Conservation (phyloP, 192 early-diverging fungal species). For the Coemansia furcata region DNA sequence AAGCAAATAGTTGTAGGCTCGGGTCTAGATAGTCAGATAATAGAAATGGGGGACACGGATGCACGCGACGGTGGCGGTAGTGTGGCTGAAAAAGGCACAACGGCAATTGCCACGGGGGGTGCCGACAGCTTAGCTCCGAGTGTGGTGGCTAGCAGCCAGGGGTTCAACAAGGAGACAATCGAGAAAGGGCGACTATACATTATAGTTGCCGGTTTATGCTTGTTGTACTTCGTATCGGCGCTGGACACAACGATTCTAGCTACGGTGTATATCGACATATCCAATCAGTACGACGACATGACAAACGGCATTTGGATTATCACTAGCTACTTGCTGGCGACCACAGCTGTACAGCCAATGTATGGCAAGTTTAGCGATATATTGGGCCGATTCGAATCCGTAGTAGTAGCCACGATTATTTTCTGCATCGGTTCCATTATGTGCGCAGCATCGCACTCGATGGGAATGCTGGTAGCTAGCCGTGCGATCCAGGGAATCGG, state of each 20-base stretch:
- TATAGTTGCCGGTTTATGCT: conserved; percentile 23
- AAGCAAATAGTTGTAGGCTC: not conserved
- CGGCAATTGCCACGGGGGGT: not conserved
- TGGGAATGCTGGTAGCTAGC: conserved; percentile 65
- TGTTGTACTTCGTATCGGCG: conserved; percentile 62
- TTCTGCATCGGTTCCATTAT: conserved; percentile 59
- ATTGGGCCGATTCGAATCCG: conserved; percentile 63
- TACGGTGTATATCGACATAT: conserved; percentile 69
- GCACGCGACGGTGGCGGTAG: not conserved
- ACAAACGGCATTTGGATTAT: conserved; percentile 79
- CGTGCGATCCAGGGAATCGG: conserved; percentile 71
- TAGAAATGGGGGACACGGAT: not conserved
- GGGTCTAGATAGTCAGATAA: not conserved
- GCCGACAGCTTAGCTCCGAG: conserved; percentile 7
- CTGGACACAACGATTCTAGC: conserved; percentile 75
- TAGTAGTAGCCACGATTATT: conserved; percentile 52
- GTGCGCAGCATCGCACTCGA: conserved; percentile 57
- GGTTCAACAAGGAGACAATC: conserved; percentile 27
- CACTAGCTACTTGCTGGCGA: conserved; percentile 64
- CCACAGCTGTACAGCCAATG: conserved; percentile 74
- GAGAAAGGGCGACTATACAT: conserved; percentile 5
- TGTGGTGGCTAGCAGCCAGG: conserved; percentile 12
- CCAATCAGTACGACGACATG: conserved; percentile 57
- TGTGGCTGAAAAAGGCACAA: not conserved
- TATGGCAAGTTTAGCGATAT: conserved; percentile 84